phyloP scores from a whole-genome alignment of 1,284 basidiomycete genomes.

The Heterobasidion parviporum region DNA sequence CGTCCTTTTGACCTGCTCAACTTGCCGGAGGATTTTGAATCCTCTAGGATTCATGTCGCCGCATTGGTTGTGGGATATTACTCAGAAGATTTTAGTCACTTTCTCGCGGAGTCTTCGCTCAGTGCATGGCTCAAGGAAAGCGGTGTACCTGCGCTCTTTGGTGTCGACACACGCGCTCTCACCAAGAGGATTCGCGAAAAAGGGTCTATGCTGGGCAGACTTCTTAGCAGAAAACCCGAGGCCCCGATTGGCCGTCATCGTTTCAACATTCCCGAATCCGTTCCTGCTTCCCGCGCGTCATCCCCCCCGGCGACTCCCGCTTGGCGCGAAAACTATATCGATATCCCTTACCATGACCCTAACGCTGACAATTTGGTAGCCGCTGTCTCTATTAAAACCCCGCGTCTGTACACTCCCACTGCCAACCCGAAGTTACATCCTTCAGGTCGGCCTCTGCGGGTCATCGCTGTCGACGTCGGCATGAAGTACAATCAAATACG shows the following conservation, averaged over 20 bases:
- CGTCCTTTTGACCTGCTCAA: slow-evolving; percentile 44
- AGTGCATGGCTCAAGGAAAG: slow-evolving; percentile 95
- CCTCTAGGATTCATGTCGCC: slow-evolving; percentile 87
- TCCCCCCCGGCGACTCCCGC: slow-evolving; percentile 40
- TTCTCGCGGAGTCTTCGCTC: slow-evolving; percentile 84
- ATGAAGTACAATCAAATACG: slow-evolving; percentile 99
- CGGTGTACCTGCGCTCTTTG: slow-evolving; percentile 91
- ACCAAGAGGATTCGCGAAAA: slow-evolving; percentile 96
- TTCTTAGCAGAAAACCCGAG: slow-evolving; percentile 56
- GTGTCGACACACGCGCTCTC: slow-evolving; percentile 93
- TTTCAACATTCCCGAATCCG: slow-evolving; percentile 24
- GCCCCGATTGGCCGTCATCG: slow-evolving; percentile 26
- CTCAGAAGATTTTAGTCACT: slow-evolving; percentile 93
- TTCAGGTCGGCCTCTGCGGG: slow-evolving; percentile 69
- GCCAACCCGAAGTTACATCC: slow-evolving; percentile 60
- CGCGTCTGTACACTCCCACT: slow-evolving; percentile 66
- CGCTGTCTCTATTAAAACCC: slow-evolving; percentile 69
- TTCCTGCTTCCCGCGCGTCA: slow-evolving; percentile 39
- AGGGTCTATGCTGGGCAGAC: slow-evolving; percentile 84
- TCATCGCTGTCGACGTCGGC: slow-evolving; percentile 92
- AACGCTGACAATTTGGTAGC: slow-evolving; percentile 91
- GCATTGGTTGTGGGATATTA: slow-evolving; percentile 93
- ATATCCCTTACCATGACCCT: slow-evolving; percentile 82
- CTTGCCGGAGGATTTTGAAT: slow-evolving; percentile 86
- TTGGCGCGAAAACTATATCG: slow-evolving; percentile 81